Conservation (phyloP, 2,329 filamentous ascomycete genomes). For the Diaporthe humulicola region DNA sequence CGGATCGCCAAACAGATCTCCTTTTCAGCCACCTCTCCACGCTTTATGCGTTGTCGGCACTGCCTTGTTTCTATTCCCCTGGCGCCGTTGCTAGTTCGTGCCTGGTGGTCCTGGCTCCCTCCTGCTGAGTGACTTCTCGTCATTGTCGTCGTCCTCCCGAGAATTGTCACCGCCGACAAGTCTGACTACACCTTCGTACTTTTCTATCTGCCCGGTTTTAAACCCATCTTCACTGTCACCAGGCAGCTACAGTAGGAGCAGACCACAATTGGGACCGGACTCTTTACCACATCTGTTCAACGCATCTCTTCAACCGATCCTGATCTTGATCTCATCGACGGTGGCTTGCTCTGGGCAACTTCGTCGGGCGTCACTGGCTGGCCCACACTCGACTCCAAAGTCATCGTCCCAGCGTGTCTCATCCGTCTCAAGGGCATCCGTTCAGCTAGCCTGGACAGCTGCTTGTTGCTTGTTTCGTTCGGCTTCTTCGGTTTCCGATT, state of each 20-base stretch:
- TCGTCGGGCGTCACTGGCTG: constrained; percentile 22
- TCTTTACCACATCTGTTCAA: not conserved
- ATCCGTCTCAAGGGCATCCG: constrained; percentile 33
- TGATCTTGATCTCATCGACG: constrained; percentile 35
- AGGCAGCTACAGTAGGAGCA: not conserved
- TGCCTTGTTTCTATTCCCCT: constrained; percentile 44
- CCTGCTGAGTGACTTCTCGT: not conserved
- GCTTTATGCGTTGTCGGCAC: constrained; percentile 50
- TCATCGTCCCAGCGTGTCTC: constrained; percentile 30
- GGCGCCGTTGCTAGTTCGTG: constrained; percentile 39
- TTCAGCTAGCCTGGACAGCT: constrained; percentile 24
- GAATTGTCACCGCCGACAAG: constrained; percentile 1
- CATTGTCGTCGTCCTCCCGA: constrained; percentile 16
- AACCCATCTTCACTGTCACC: too few relatives aligned
- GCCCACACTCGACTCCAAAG: constrained; percentile 11
- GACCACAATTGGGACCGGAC: not conserved
- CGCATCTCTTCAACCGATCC: constrained; percentile 24
- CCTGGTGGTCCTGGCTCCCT: constrained; percentile 36
- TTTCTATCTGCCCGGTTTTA: not conserved
- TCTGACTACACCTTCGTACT: not conserved
- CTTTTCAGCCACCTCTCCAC: constrained; percentile 48
- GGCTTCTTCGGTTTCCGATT: constrained; percentile 40
- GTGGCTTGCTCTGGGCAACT: constrained; percentile 25
- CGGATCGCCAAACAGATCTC: constrained; percentile 47
- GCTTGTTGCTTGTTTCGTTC: constrained; percentile 37